phyloP scores from a whole-genome alignment of 257 asterid species.

The Fraxinus pennsylvanica region DNA sequence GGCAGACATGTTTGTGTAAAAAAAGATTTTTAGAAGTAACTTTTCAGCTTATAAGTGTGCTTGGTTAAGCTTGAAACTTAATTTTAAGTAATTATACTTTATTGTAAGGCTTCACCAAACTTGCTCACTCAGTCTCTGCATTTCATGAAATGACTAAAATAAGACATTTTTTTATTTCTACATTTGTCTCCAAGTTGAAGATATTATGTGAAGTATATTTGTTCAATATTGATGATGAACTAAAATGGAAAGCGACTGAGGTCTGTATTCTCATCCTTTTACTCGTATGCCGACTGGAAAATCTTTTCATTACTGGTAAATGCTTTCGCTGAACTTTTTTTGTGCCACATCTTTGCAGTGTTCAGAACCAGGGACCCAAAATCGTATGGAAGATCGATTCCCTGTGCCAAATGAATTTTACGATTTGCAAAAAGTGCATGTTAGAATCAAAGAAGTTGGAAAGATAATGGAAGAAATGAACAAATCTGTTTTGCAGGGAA shows the following conservation, averaged over 20 bases:
- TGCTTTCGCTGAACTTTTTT: not conserved
- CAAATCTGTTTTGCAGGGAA: slow-evolving; percentile 33
- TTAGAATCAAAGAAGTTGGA: slow-evolving; percentile 59
- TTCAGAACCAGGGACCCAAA: slow-evolving; percentile 33
- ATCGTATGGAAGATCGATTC: slow-evolving; percentile 38
- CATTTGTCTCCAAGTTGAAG: not conserved
- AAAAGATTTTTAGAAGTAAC: not conserved
- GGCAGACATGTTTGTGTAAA: not conserved
- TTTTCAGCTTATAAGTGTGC: not conserved
- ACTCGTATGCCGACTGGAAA: not conserved
- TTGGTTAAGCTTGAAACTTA: not conserved
- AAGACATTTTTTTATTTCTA: not conserved
- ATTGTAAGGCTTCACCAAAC: not conserved
- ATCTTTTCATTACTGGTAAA: not conserved
- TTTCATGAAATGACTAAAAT: not conserved
- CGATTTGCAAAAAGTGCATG: slow-evolving; percentile 59
- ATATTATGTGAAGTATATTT: not conserved
- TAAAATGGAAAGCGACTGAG: not conserved
- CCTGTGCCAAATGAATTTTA: slow-evolving; percentile 31
- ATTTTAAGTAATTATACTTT: not conserved
- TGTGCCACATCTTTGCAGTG: slow-evolving; percentile 41
- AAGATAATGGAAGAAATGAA: slow-evolving; percentile 54
- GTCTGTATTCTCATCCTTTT: not conserved
- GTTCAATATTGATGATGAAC: not conserved
- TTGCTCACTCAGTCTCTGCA: not conserved